Conservation (phyloP, 2,329 filamentous ascomycete genomes). For the Diplocarpon rosae region DNA sequence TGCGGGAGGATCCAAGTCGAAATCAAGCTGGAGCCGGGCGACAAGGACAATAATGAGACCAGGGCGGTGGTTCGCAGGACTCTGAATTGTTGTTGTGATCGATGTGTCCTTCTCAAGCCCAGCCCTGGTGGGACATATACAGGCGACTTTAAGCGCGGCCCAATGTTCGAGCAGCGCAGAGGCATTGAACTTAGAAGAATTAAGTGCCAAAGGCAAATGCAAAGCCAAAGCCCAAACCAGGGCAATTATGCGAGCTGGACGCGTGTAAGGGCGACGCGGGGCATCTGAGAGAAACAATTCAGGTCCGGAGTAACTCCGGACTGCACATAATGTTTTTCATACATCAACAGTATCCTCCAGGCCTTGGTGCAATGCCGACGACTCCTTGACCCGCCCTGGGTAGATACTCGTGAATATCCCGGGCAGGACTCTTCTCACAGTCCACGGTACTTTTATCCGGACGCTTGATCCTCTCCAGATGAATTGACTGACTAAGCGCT, state of each 20-base stretch:
- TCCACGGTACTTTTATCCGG: no score
- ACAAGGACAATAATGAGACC: slow-evolving; percentile 10
- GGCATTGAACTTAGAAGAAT: slow-evolving; percentile 14
- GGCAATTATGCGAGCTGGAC: slow-evolving; percentile 17
- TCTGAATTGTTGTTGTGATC: slow-evolving; percentile 19
- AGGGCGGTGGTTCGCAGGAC: slow-evolving; percentile 24
- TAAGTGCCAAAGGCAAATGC: background rate
- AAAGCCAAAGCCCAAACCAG: slow-evolving; percentile 4
- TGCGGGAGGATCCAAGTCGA: slow-evolving; percentile 12
- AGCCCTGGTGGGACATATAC: slow-evolving; percentile 18
- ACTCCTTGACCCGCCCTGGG: no score
- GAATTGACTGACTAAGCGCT: no score
- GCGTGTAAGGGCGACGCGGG: slow-evolving; percentile 11
- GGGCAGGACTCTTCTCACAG: no score
- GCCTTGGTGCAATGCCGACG: no score
- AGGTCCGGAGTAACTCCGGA: no score
- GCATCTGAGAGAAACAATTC: no score
- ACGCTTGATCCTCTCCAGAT: no score
- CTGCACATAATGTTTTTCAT: no score
- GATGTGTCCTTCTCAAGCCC: slow-evolving; percentile 27
- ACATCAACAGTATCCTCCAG: no score
- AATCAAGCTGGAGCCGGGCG: slow-evolving; percentile 8
- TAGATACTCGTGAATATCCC: no score
- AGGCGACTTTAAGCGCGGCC: slow-evolving; percentile 22
- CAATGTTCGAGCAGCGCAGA: slow-evolving; percentile 19